Percentiles rank a stretch among this genome's conserved stretches.
phyloP scores from a whole-genome alignment of 2,329 filamentous ascomycete species.

The Chaetomiaceae sp. region DNA sequence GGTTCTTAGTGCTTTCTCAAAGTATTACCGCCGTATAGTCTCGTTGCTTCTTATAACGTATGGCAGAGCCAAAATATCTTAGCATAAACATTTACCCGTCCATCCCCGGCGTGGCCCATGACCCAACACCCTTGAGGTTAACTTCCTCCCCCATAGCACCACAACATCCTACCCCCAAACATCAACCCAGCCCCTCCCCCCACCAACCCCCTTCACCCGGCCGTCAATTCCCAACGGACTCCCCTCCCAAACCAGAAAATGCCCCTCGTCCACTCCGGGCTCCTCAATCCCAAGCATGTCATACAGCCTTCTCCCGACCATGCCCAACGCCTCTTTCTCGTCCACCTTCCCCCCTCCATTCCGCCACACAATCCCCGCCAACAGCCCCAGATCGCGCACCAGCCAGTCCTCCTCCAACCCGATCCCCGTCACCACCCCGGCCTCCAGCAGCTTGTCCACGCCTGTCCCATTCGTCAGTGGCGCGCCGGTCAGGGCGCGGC shows the following conservation, averaged over 20 bases:
- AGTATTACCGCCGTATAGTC: too few species aligned
- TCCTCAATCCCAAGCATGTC: constrained; percentile 50
- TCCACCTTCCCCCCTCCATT: constrained; percentile 54
- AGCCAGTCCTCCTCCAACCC: constrained; percentile 60
- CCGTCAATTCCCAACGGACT: constrained; percentile 58
- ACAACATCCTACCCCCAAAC: constrained; percentile 13
- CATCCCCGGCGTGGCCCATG: too few species aligned
- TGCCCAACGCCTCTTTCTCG: constrained; percentile 51
- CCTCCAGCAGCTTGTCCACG: constrained; percentile 53
- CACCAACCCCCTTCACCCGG: constrained; percentile 50
- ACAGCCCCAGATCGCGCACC: constrained; percentile 54
- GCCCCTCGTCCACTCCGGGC: constrained; percentile 30
- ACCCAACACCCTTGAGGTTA: too few species aligned
- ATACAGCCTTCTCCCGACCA: constrained; percentile 55
- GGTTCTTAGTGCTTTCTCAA: too few species aligned
- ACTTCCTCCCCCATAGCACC: not conserved
- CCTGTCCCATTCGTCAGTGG: constrained; percentile 63
- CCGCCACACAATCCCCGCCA: constrained; percentile 55
- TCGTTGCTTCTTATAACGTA: too few species aligned
- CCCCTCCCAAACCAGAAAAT: constrained; percentile 62
- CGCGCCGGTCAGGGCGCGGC: constrained; percentile 58
- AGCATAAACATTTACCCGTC: too few species aligned
- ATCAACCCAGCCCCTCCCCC: constrained; percentile 33
- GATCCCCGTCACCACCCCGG: constrained; percentile 55
- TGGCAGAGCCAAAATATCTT: too few species aligned